Percentiles rank a stretch among this genome's conserved stretches.
Conservation (phyloP, 108 stramenopile species). For the Mediolabrus comicus region DNA sequence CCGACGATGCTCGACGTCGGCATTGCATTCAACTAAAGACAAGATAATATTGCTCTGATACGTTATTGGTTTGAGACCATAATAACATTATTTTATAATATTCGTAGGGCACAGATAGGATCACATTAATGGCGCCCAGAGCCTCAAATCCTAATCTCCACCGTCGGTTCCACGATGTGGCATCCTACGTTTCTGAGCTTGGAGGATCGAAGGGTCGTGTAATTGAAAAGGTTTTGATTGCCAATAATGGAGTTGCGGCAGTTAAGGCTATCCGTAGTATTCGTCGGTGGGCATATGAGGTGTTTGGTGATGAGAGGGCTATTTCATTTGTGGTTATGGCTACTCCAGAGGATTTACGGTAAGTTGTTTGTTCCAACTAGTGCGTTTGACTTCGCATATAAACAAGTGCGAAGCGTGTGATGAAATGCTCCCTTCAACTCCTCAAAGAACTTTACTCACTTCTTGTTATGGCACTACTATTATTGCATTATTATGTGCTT, state of each 20-base stretch:
- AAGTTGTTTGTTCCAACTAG: conserved; percentile 37
- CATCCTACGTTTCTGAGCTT: conserved; percentile 62
- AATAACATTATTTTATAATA: too few species aligned
- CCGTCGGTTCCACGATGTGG: conserved; percentile 69
- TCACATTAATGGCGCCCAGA: too few species aligned
- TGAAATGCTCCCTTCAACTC: background rate
- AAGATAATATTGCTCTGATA: too few species aligned
- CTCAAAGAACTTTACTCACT: conserved; percentile 3
- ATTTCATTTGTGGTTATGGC: conserved; percentile 99
- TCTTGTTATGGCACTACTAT: too few species aligned
- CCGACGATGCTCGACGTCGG: too few species aligned
- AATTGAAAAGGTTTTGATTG: conserved; percentile 87
- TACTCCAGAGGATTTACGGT: conserved; percentile 96
- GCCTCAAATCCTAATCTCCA: conserved; percentile 52
- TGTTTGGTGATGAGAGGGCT: conserved; percentile 90
- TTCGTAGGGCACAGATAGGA: too few species aligned
- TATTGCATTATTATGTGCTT: too few species aligned
- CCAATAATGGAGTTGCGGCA: conserved; percentile 94
- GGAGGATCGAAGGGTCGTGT: conserved; percentile 67
- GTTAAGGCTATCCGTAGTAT: conserved; percentile 98
- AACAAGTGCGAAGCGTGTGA: background rate
- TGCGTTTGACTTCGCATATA: background rate
- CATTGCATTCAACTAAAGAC: too few species aligned
- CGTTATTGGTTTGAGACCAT: too few species aligned
- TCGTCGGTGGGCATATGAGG: conserved; percentile 93